These are phyloP conservation scores for Vickermania spadyakhi DNA, from an alignment of 208 protist species.

Conservation along the genomic window DNA sequence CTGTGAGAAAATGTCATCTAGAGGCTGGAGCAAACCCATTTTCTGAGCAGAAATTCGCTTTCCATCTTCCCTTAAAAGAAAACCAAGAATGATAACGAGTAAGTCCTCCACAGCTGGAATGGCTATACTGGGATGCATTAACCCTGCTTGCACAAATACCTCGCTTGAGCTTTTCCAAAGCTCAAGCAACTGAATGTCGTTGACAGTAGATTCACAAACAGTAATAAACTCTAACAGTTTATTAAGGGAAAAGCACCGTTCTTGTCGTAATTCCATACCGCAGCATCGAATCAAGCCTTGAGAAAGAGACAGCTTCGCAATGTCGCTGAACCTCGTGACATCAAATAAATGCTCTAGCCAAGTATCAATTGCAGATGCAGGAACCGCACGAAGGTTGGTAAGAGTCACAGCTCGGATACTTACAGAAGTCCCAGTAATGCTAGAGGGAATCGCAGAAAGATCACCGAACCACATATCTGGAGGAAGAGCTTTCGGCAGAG, in stretches of 20 bases:
- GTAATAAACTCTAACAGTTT: constrained; percentile 82
- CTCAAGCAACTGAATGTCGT: constrained; percentile 75
- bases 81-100: constrained; percentile 58
- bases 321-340: constrained; percentile 48
- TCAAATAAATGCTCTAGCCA: constrained; percentile 83
- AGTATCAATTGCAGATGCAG: constrained; percentile 37
- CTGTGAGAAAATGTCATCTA: constrained; percentile 64
- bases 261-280: constrained; percentile 49
- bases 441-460: constrained; percentile 33
- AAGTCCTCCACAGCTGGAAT: constrained; percentile 47
- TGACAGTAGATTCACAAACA: constrained; percentile 60
- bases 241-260: constrained; percentile 71
- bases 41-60: constrained; percentile 84
- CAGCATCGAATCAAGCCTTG: constrained; percentile 61
- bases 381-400: constrained; percentile 21
- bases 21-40: constrained; percentile 56
- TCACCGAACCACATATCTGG: constrained; percentile 74
- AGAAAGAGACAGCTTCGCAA: constrained; percentile 64
- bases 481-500: background rate
- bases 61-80: constrained; percentile 67
- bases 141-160: constrained; percentile 58
- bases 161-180: constrained; percentile 63
- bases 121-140: constrained; percentile 22
- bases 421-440: constrained; percentile 21
- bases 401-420: constrained; percentile 39